phyloP scores from a whole-genome alignment of 1,139 yeast species.

The Nakaseomyces nivariensis region DNA sequence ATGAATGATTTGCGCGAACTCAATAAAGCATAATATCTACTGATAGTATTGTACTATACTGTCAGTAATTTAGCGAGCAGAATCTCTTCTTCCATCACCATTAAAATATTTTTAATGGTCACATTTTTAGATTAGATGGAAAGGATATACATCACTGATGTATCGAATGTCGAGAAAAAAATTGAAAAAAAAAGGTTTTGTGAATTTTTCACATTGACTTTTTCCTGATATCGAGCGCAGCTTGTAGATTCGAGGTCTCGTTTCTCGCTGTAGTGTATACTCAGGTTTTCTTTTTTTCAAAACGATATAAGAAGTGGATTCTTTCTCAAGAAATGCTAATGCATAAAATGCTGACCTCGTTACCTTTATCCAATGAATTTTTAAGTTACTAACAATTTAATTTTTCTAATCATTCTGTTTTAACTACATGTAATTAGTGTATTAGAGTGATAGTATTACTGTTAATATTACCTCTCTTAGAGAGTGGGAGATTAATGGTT shows the following conservation, averaged over 20 bases:
- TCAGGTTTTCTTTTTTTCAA: constrained; percentile 2
- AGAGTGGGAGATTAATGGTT: no score
- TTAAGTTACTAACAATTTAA: neutral
- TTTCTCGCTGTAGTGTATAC: constrained; percentile 4
- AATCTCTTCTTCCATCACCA: constrained; percentile 1
- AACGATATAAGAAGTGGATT: neutral
- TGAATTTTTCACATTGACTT: neutral
- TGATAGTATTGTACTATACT: neutral
- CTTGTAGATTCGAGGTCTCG: constrained; percentile 4
- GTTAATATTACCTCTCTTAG: neutral
- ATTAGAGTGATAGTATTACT: neutral
- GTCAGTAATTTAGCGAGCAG: constrained; percentile 3
- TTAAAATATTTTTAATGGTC: neutral
- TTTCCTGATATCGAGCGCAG: constrained; percentile 4
- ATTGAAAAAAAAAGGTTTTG: neutral
- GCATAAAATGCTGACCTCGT: neutral
- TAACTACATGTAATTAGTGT: no score
- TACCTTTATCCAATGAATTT: neutral
- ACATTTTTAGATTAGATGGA: neutral
- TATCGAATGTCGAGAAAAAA: neutral
- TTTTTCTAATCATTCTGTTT: neutral
- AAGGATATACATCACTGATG: neutral
- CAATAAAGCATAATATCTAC: neutral
- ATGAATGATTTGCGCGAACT: constrained; percentile 4
- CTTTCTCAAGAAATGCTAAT: neutral